Conservation (phyloP, 345 rosid species). For the Camelina laxa region DNA sequence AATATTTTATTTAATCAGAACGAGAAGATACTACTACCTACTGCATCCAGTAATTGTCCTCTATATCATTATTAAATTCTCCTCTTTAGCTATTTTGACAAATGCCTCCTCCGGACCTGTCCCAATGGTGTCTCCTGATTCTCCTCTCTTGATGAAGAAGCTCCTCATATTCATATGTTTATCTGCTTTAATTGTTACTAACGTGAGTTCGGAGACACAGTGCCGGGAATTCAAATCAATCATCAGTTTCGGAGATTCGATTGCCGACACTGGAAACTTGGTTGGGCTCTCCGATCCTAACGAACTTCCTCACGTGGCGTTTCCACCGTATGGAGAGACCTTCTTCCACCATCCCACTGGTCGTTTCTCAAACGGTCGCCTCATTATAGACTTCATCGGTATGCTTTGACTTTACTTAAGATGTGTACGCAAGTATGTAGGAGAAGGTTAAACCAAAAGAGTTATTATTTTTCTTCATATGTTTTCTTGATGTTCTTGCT, state of each 20-base stretch:
- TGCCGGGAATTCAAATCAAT: slow-evolving; percentile 39
- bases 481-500: neutral
- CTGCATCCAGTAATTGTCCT: too few species aligned
- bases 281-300: slow-evolving; percentile 24
- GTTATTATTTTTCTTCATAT: neutral
- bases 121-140: neutral
- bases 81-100: too few species aligned
- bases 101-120: too few species aligned
- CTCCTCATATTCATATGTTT: neutral
- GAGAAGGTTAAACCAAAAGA: neutral
- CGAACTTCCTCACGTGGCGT: slow-evolving; percentile 27
- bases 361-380: slow-evolving; percentile 54
- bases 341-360: slow-evolving; percentile 56
- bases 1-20: too few species aligned
- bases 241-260: slow-evolving; percentile 64
- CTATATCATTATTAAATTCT: too few species aligned
- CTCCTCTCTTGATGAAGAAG: neutral
- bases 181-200: slow-evolving; percentile 3
- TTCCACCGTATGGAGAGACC: slow-evolving; percentile 55
- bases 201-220: neutral
- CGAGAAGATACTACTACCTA: too few species aligned
- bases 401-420: neutral
- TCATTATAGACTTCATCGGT: slow-evolving; percentile 61
- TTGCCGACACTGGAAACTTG: slow-evolving; percentile 59
- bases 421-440: neutral